These are phyloP conservation scores for Claviceps monticola DNA, from an alignment of 2,329 filamentous ascomycete species.

Conservation along the genomic window DNA sequence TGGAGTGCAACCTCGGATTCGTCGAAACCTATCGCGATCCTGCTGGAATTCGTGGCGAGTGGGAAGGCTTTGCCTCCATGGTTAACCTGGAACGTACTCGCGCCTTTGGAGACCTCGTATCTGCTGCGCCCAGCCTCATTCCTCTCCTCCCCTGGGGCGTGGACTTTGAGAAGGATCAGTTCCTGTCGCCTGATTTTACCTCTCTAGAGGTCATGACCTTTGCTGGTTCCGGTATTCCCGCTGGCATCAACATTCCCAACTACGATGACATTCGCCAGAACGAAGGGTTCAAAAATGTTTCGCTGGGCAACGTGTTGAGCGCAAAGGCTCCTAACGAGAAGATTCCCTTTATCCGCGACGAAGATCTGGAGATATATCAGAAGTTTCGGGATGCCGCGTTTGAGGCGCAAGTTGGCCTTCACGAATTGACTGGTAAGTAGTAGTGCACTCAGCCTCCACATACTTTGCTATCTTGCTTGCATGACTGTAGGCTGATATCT, in stretches of 20 bases:
- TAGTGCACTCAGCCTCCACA: background rate
- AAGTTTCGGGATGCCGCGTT: constrained; percentile 79
- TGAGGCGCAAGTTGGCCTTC: constrained; percentile 89
- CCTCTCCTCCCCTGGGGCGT: constrained; percentile 77
- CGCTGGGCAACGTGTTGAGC: constrained; percentile 80
- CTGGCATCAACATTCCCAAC: constrained; percentile 56
- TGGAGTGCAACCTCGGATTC: constrained; percentile 73
- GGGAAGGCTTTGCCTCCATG: constrained; percentile 72
- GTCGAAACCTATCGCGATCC: constrained; percentile 80
- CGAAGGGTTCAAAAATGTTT: constrained; percentile 86
- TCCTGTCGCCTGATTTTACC: constrained; percentile 90
- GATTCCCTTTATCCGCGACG: constrained; percentile 74
- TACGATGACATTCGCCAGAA: constrained; percentile 69
- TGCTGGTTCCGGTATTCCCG: constrained; percentile 47
- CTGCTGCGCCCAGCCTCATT: constrained; percentile 68
- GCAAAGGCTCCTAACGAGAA: constrained; percentile 88
- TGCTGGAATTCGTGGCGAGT: constrained; percentile 67
- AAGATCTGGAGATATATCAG: constrained; percentile 65
- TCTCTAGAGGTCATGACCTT: constrained; percentile 86
- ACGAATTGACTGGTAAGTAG: constrained; percentile 54
- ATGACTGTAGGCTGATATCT: constrained; percentile 7
- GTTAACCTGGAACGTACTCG: constrained; percentile 84
- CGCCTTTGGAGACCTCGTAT: constrained; percentile 75
- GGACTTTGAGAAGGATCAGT: constrained; percentile 93
- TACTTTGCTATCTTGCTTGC: background rate